These are phyloP conservation scores for Linnemannia hyalina DNA, from an alignment of 192 early-diverging fungal genomes.

Conservation along the genomic window DNA sequence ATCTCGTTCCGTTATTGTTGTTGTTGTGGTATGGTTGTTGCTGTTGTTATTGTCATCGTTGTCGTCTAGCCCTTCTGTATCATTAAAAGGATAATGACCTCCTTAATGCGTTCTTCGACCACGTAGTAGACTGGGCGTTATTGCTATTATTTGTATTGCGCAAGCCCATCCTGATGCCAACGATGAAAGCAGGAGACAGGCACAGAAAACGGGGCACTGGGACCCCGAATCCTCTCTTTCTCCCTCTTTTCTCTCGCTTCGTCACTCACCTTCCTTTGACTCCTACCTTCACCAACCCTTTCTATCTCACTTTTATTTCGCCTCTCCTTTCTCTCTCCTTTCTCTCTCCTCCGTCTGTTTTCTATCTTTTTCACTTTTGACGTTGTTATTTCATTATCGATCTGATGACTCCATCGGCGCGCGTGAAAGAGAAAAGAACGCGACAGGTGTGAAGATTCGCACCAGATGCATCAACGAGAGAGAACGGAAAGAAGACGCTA, in stretches of 20 bases:
- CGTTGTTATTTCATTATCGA: too few relatives aligned
- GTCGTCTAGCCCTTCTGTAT: background rate
- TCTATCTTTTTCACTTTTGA: background rate
- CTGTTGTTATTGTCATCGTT: background rate
- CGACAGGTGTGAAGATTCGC: too few relatives aligned
- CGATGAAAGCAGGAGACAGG: slow-evolving; percentile 19
- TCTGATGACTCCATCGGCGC: background rate
- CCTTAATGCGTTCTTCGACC: background rate
- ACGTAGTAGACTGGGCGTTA: background rate
- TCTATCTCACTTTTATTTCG: slow-evolving; percentile 3
- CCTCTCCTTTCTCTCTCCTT: background rate
- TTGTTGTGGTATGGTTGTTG: background rate
- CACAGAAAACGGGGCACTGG: slow-evolving; percentile 5
- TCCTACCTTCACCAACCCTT: background rate
- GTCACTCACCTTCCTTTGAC: background rate
- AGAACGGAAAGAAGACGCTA: too few relatives aligned
- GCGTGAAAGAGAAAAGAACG: too few relatives aligned
- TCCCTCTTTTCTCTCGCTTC: background rate
- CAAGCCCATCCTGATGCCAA: background rate
- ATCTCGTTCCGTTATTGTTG: background rate
- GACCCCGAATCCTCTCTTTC: background rate
- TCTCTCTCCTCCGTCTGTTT: background rate
- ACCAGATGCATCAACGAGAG: too few relatives aligned
- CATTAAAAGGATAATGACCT: background rate
- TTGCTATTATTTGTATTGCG: background rate